Conservation (phyloP, 2,329 filamentous ascomycete species). For the Diplodia sapinea region DNA sequence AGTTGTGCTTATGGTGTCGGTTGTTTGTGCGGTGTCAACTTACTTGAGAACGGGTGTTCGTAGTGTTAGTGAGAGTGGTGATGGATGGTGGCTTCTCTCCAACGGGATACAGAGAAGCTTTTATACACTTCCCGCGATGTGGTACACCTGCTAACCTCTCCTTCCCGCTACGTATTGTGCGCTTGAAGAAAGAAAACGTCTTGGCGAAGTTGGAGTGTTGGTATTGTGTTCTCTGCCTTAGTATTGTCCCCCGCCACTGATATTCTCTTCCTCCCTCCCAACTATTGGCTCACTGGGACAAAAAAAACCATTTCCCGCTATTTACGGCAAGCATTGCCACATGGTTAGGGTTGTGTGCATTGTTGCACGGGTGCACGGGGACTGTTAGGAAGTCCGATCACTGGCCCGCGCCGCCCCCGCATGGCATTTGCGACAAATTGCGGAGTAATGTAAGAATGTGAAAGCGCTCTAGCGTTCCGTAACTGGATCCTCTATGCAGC, state of each 20-base stretch:
- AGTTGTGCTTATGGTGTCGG: not conserved
- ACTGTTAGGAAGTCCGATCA: not conserved
- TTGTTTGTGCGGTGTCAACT: not conserved
- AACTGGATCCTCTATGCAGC: too few relatives aligned
- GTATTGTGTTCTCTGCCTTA: constrained; percentile 11
- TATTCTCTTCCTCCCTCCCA: not conserved
- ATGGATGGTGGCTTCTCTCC: not conserved
- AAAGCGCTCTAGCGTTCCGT: too few relatives aligned
- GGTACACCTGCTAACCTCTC: not conserved
- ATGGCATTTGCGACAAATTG: not conserved
- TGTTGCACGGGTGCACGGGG: not conserved
- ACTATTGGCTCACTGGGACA: not conserved
- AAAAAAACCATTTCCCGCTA: not conserved
- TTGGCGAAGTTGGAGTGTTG: constrained; percentile 17
- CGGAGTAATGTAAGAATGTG: too few relatives aligned
- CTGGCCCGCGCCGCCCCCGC: not conserved
- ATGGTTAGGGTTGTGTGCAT: not conserved
- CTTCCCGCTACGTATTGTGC: not conserved
- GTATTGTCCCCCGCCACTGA: constrained; percentile 14
- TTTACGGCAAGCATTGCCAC: too few relatives aligned
- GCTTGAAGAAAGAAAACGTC: not conserved
- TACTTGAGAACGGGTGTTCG: constrained; percentile 8
- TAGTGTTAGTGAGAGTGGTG: constrained; percentile 20
- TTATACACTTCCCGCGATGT: not conserved
- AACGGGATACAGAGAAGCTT: not conserved